Conservation (phyloP, 2,329 filamentous ascomycete species). For the Torrubiella hemipterigena region DNA sequence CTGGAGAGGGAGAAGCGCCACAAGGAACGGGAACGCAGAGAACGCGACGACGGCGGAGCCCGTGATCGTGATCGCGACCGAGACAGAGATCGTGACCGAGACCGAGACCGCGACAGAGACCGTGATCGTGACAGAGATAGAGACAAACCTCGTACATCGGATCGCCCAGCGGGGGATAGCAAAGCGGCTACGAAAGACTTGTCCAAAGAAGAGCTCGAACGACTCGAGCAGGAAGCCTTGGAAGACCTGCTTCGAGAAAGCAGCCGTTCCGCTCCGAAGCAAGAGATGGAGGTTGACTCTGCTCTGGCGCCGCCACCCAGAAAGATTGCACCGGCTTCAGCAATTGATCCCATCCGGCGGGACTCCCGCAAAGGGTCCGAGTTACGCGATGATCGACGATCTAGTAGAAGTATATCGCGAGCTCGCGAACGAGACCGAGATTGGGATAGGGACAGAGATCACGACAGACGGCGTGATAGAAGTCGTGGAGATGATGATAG, state of each 20-base stretch:
- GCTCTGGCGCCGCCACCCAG: conserved; percentile 42
- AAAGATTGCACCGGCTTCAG: conserved; percentile 40
- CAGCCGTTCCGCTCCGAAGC: conserved; percentile 35
- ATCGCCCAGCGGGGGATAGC: conserved; percentile 17
- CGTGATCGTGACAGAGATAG: conserved; percentile 21
- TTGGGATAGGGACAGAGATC: conserved; percentile 20
- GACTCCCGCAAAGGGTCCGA: conserved; percentile 21
- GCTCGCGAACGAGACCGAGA: conserved; percentile 30
- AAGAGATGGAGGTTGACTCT: conserved; percentile 44
- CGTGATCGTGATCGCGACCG: conserved; percentile 24
- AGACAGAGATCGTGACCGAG: conserved; percentile 19
- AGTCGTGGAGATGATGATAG: conserved; percentile 17
- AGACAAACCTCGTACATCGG: conserved; percentile 13
- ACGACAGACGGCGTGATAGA: conserved; percentile 13
- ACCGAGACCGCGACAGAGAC: conserved; percentile 20
- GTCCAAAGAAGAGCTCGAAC: conserved; percentile 44
- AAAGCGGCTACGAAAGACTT: conserved; percentile 31
- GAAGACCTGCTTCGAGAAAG: conserved; percentile 48
- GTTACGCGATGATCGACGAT: conserved; percentile 16
- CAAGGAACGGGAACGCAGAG: conserved; percentile 22
- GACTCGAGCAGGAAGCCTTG: conserved; percentile 45
- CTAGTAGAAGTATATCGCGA: conserved; percentile 23
- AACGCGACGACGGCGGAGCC: conserved; percentile 20
- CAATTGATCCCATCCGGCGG: conserved; percentile 42
- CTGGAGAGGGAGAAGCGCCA: conserved; percentile 26